phyloP scores from a whole-genome alignment of 1,139 yeast genomes.

The Lodderomyces oxycetoniae region DNA sequence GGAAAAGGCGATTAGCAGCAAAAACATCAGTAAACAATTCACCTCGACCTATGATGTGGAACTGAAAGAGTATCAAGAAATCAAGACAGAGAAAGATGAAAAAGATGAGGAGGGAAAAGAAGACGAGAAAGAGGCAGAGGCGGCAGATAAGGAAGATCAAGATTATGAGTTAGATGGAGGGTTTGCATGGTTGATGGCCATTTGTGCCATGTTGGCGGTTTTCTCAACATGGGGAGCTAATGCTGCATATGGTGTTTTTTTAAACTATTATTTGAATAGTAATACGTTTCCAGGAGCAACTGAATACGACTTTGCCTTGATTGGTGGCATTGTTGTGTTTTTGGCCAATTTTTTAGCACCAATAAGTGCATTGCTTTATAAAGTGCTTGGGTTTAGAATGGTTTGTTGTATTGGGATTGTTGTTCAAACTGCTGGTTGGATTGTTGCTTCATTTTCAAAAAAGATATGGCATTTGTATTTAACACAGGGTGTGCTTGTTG shows the following conservation, averaged over 20 bases:
- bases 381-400: conserved; percentile 30
- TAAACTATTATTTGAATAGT: conserved; percentile 48
- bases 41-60: conserved; percentile 8
- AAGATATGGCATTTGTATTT: conserved; percentile 60
- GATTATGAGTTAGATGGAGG: conserved; percentile 58
- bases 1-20: conserved; percentile 15
- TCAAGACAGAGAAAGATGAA: conserved; percentile 1
- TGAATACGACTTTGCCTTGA: conserved; percentile 57
- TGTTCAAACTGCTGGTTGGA: conserved; percentile 51
- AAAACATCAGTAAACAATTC: conserved; percentile 7
- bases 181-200: conserved; percentile 64
- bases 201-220: conserved; percentile 44
- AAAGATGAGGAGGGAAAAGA: conserved; percentile 4
- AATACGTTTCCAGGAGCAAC: conserved; percentile 54
- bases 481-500: conserved; percentile 65
- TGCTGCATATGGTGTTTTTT: conserved; percentile 64
- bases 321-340: conserved; percentile 62
- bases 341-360: conserved; percentile 60
- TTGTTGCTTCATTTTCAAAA: conserved; percentile 62
- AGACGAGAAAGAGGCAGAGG: conserved; percentile 12
- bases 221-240: conserved; percentile 74
- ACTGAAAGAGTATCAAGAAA: conserved; percentile 3
- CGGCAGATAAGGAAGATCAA: conserved; percentile 11
- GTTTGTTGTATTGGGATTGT: conserved; percentile 45
- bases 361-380: conserved; percentile 32